phyloP scores from a whole-genome alignment of 2,329 filamentous ascomycete species.

The Neofusicoccum parvum region DNA sequence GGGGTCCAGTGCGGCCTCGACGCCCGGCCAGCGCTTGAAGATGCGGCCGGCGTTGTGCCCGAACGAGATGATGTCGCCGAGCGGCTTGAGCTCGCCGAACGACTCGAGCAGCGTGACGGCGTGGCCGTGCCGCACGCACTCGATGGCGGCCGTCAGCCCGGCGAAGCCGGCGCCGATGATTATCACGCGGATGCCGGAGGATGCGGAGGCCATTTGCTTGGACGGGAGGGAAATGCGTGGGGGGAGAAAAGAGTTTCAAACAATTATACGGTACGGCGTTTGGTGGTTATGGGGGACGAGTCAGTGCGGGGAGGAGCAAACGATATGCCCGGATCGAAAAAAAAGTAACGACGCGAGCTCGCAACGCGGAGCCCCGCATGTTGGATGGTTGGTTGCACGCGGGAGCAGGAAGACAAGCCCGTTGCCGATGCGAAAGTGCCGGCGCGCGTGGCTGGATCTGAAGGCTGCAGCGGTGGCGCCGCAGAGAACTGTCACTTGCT shows the following conservation, averaged over 20 bases:
- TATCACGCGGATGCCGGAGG: conserved; percentile 30
- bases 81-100: conserved; percentile 57
- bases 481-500: not conserved
- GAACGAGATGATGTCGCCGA: conserved; percentile 65
- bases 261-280: not conserved
- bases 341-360: not conserved
- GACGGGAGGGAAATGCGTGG: not conserved
- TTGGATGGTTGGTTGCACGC: not conserved
- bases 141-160: conserved; percentile 64
- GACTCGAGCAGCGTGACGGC: conserved; percentile 59
- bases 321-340: not conserved
- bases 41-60: conserved; percentile 63
- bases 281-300: not conserved
- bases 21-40: conserved; percentile 53
- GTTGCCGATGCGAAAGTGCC: conserved; percentile 10
- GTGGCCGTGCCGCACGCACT: conserved; percentile 64
- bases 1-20: conserved; percentile 51
- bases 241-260: no score
- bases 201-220: not conserved
- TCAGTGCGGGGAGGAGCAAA: not conserved
- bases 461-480: not conserved
- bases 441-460: not conserved
- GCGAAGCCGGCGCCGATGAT: conserved; percentile 58
- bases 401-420: not conserved
- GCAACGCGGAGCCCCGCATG: conserved; percentile 1